Evolutionary conservation across 2,329 filamentous ascomycete genomes (phyloP).

Genomic region (Bipolaris bicolor): DNA sequence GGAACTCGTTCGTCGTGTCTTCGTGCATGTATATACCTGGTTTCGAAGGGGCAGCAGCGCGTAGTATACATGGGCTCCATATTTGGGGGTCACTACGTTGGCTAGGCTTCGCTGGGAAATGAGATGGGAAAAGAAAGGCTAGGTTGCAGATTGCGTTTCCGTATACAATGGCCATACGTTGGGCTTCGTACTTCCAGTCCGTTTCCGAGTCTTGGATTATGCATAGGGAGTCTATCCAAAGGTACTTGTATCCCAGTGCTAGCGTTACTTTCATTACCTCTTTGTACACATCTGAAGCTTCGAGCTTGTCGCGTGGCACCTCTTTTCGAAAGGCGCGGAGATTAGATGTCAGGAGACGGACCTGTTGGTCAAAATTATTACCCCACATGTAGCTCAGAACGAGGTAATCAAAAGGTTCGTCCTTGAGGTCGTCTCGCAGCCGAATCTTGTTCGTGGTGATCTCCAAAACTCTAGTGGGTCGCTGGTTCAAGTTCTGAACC

Average conservation of each 20-base stretch:
- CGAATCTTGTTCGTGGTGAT: not conserved
- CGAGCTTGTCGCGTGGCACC: conserved; percentile 1
- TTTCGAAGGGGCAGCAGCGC: not conserved
- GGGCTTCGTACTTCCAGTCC: conserved; percentile 21
- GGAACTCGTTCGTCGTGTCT: not conserved
- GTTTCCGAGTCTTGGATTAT: conserved; percentile 24
- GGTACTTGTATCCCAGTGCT: conserved; percentile 19
- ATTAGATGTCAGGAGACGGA: conserved; percentile 1
- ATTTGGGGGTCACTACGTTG: conserved; percentile 9
- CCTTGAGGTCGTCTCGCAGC: conserved; percentile 11
- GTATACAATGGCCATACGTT: conserved; percentile 19
- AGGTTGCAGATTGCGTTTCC: conserved; percentile 20
- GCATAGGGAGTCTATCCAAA: conserved; percentile 33
- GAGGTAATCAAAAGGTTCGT: conserved; percentile 12
- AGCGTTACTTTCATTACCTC: conserved; percentile 24
- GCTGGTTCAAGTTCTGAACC: not conserved
- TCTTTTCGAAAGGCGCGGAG: conserved; percentile 1
- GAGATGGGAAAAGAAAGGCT: conserved; percentile 13
- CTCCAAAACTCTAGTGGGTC: conserved; percentile 15
- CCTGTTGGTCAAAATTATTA: not conserved
- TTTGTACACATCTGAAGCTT: conserved; percentile 11
- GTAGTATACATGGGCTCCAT: conserved; percentile 15
- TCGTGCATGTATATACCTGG: conserved; percentile 8
- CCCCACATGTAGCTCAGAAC: conserved; percentile 23
- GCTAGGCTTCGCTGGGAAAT: not conserved